These are phyloP conservation scores for Theobroma grandiflorum DNA, from an alignment of 441 rosid species.

Conservation along the genomic window DNA sequence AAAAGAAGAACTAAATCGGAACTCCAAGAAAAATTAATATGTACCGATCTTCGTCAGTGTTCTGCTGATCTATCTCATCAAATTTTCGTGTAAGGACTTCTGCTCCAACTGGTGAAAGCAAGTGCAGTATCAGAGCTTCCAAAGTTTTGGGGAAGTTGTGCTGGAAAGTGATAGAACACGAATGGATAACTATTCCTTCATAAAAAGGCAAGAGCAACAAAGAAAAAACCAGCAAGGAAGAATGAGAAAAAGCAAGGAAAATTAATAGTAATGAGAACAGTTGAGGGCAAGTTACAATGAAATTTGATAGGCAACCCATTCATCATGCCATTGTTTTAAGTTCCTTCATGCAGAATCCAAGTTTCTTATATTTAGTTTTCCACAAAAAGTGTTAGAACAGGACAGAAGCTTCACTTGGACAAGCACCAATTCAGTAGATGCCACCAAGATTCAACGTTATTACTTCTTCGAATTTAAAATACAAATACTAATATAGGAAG, in stretches of 20 bases:
- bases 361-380: not conserved
- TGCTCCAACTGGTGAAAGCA: conserved; percentile 86
- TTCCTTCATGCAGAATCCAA: conserved; percentile 4
- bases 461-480: conserved; percentile 4
- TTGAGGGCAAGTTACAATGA: not conserved
- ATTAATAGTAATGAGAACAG: not conserved
- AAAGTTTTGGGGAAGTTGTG: conserved; percentile 84
- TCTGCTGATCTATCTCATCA: conserved; percentile 76
- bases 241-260: conserved; percentile 12
- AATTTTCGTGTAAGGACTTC: conserved; percentile 84
- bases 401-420: conserved; percentile 1
- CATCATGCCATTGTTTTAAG: not conserved
- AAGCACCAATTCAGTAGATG: not conserved
- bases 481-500: conserved; percentile 9
- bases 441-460: not conserved
- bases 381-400: conserved; percentile 4
- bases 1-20: conserved; percentile 20
- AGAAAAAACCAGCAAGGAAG: not conserved
- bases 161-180: conserved; percentile 47
- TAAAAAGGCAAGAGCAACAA: conserved; percentile 4
- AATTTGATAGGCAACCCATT: conserved; percentile 4
- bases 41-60: conserved; percentile 73
- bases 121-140: conserved; percentile 83
- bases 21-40: conserved; percentile 23
- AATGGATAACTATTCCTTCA: conserved; percentile 19